Evolutionary conservation across 345 rosid species (phyloP).

Genomic region (Adansonia digitata): DNA sequence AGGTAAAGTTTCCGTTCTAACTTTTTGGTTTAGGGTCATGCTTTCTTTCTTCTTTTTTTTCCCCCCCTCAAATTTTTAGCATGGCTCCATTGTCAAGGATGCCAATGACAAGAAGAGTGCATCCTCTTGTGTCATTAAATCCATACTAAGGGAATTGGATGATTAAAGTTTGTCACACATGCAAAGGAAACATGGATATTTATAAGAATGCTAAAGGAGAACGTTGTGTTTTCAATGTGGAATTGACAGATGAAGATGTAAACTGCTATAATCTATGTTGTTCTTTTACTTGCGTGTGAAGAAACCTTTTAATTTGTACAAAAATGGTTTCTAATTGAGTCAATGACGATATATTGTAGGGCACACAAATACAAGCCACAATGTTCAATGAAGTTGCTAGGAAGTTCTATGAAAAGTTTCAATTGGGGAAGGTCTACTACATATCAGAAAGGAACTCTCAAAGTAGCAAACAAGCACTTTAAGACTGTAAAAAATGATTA

Average conservation of each 20-base stretch:
- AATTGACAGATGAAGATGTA: conserved; percentile 92
- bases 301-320: not conserved
- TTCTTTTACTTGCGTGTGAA: not conserved
- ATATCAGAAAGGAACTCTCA: conserved; percentile 74
- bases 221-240: conserved; percentile 94
- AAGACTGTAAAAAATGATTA: conserved; percentile 87
- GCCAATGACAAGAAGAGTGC: conserved; percentile 91
- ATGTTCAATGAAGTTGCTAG: conserved; percentile 93
- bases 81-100: conserved; percentile 77
- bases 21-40: not conserved
- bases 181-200: conserved; percentile 74
- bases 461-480: conserved; percentile 79
- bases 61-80: conserved; percentile 32
- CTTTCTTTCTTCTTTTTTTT: not conserved
- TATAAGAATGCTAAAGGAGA: conserved; percentile 88
- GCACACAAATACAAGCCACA: conserved; percentile 92
- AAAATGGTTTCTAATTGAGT: not conserved
- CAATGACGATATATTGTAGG: conserved; percentile 32
- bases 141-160: conserved; percentile 98
- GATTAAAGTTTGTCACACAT: conserved; percentile 81
- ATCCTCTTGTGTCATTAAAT: conserved; percentile 84
- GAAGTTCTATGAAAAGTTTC: conserved; percentile 70
- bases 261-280: conserved; percentile 12
- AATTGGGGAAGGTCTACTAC: conserved; percentile 78
- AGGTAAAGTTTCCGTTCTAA: conserved; percentile 44